Percentiles rank a stretch among this genome's conserved stretches.
Conservation (phyloP, 1,284 basidiomycete genomes). For the Testicularia cyperi region DNA sequence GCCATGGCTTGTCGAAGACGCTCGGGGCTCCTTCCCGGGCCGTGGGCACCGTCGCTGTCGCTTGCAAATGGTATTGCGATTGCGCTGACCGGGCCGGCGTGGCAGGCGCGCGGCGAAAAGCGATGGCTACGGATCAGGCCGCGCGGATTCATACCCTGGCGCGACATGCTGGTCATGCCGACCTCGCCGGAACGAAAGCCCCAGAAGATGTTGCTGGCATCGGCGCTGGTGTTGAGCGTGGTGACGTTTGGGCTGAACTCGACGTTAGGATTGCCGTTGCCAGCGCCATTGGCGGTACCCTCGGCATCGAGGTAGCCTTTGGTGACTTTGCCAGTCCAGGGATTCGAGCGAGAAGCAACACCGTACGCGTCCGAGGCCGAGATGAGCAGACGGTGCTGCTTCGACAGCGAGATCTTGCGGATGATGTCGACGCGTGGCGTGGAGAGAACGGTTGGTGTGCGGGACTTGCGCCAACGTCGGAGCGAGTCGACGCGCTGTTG, state of each 20-base stretch:
- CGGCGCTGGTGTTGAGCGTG: constrained; percentile 66
- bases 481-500: constrained; percentile 41
- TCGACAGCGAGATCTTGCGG: constrained; percentile 62
- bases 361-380: constrained; percentile 72
- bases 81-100: constrained; percentile 39
- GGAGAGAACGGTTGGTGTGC: constrained; percentile 65
- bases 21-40: constrained; percentile 44
- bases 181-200: constrained; percentile 74
- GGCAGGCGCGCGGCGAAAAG: constrained; percentile 39
- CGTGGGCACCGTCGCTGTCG: constrained; percentile 46
- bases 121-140: constrained; percentile 41
- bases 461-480: constrained; percentile 72
- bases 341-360: constrained; percentile 73
- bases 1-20: constrained; percentile 45
- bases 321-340: constrained; percentile 69
- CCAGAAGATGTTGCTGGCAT: constrained; percentile 73
- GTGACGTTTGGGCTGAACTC: constrained; percentile 74
- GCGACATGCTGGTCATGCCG: constrained; percentile 65
- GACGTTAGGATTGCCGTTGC: constrained; percentile 74
- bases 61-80: constrained; percentile 47
- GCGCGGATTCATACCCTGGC: constrained; percentile 52
- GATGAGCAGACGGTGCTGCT: constrained; percentile 66
- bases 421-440: constrained; percentile 51
- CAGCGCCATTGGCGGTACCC: constrained; percentile 67
- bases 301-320: constrained; percentile 74